These are phyloP conservation scores for Penicillium robsamsonii DNA, from an alignment of 495 filamentous ascomycete species.

Conservation along the genomic window DNA sequence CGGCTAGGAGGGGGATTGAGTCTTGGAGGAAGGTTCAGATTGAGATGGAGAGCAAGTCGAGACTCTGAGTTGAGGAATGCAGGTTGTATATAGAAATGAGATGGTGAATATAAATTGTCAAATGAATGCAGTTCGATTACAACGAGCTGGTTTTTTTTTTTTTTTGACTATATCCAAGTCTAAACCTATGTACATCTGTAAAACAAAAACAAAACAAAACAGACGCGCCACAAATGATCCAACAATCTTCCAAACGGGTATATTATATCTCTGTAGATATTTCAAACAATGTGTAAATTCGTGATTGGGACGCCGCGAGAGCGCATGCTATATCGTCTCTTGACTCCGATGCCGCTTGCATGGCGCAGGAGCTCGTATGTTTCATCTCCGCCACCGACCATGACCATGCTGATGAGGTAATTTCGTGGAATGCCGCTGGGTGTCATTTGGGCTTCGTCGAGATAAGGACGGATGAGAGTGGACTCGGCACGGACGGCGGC, in stretches of 20 bases:
- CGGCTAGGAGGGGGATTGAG: conserved; percentile 22
- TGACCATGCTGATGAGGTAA: conserved; percentile 75
- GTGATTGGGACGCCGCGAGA: conserved; percentile 76
- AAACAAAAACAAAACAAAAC: conserved; percentile 1
- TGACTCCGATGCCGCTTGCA: conserved; percentile 65
- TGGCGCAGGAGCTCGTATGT: conserved; percentile 60
- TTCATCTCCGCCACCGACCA: conserved; percentile 75
- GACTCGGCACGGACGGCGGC: conserved; percentile 43
- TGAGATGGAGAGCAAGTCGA: conserved; percentile 5
- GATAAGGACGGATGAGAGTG: conserved; percentile 63
- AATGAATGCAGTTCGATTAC: background rate
- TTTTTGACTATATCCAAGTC: conserved; percentile 8
- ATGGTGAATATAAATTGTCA: background rate
- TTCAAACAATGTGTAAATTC: conserved; percentile 73
- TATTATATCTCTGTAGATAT: conserved; percentile 5
- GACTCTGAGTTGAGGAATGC: background rate
- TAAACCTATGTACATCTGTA: background rate
- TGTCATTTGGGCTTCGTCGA: conserved; percentile 74
- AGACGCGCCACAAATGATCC: background rate
- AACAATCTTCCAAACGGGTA: conserved; percentile 2
- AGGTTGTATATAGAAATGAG: background rate
- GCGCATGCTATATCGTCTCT: conserved; percentile 73
- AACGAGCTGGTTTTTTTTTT: background rate
- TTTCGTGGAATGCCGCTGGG: conserved; percentile 68
- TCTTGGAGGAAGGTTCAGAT: conserved; percentile 29